Percentiles rank a stretch among this genome's conserved stretches.
phyloP scores from a whole-genome alignment of 371 early-diverging fungal genomes.

The Mucor racemosus region DNA sequence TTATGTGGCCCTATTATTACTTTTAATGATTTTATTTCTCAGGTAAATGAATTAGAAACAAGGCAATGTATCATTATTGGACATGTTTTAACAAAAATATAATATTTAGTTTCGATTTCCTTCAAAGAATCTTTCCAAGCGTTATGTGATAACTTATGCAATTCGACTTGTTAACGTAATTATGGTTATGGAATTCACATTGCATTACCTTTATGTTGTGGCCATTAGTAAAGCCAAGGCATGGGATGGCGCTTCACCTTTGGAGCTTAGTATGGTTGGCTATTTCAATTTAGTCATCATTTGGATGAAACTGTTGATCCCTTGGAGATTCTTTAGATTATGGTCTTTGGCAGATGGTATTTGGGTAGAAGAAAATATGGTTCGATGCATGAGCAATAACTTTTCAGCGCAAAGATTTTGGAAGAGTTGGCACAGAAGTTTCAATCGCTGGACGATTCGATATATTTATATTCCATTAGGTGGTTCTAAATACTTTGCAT shows the following conservation, averaged over 20 bases:
- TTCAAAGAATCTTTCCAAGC: conserved; percentile 43
- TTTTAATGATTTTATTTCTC: conserved; percentile 88
- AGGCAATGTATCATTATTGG: background rate
- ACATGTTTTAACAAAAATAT: background rate
- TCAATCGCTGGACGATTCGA: conserved; percentile 87
- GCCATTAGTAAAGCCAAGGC: conserved; percentile 85
- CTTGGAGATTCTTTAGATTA: conserved; percentile 93
- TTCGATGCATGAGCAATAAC: conserved; percentile 90
- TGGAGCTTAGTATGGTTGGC: conserved; percentile 81
- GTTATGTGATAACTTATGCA: conserved; percentile 47
- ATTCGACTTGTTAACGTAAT: conserved; percentile 52
- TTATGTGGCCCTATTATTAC: conserved; percentile 96
- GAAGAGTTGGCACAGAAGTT: conserved; percentile 93
- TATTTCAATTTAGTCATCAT: conserved; percentile 85
- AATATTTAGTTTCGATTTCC: conserved; percentile 53
- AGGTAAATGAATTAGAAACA: conserved; percentile 50
- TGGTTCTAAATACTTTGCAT: conserved; percentile 64
- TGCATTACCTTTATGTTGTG: conserved; percentile 84
- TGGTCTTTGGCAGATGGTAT: conserved; percentile 93
- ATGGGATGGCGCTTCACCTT: conserved; percentile 74
- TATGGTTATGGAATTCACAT: conserved; percentile 84
- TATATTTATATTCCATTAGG: conserved; percentile 94
- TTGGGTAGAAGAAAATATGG: conserved; percentile 90
- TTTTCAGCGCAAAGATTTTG: conserved; percentile 91
- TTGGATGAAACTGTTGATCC: conserved; percentile 90